Conservation (phyloP, 345 rosid genomes). For the Crucihimalaya himalaica region DNA sequence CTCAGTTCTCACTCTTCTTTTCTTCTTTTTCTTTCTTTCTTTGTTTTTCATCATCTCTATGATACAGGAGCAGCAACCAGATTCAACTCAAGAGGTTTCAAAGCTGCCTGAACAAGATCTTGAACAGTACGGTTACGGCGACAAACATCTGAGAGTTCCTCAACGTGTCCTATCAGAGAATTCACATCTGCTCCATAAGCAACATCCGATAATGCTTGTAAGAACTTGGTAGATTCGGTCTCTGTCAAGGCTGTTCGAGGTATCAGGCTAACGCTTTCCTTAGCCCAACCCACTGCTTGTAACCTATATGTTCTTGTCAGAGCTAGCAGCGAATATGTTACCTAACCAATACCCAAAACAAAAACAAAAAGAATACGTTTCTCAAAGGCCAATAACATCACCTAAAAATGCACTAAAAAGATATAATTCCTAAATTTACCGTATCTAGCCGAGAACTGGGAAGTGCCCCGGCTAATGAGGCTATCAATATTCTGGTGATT, state of each 20-base stretch:
- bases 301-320: conserved; percentile 64
- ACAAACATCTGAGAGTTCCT: conserved; percentile 92
- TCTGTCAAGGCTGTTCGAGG: conserved; percentile 81
- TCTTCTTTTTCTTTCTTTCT: not conserved
- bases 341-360: conserved; percentile 46
- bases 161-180: conserved; percentile 59
- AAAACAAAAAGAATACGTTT: conserved; percentile 5
- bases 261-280: conserved; percentile 63
- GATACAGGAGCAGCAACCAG: conserved; percentile 50
- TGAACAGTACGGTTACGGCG: conserved; percentile 90
- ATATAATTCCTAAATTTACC: conserved; percentile 43
- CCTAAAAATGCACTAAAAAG: not conserved
- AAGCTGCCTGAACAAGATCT: conserved; percentile 88
- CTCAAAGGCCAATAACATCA: not conserved
- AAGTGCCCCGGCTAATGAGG: conserved; percentile 93
- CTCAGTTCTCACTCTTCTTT: conserved; percentile 21
- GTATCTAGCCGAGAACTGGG: conserved; percentile 93
- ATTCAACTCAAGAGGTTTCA: conserved; percentile 82
- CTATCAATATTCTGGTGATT: conserved; percentile 76
- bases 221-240: conserved; percentile 64
- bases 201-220: conserved; percentile 71
- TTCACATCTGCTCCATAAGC: conserved; percentile 75
- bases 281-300: conserved; percentile 81
- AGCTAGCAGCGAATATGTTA: conserved; percentile 74
- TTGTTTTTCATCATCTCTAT: conserved; percentile 42